These are phyloP conservation scores for Adansonia madagascariensis DNA, from an alignment of 441 rosid genomes.

Conservation along the genomic window DNA sequence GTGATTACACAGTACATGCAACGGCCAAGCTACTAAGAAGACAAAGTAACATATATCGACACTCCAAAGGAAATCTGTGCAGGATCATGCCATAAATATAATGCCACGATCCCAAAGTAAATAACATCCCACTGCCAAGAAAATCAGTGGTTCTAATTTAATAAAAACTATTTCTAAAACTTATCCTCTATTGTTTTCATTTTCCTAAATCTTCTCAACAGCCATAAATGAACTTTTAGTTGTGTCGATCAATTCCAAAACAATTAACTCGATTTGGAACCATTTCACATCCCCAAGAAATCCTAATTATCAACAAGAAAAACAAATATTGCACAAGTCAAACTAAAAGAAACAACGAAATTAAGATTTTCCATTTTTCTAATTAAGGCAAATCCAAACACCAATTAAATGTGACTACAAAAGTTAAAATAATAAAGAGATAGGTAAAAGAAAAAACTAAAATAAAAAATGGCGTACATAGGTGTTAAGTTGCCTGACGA, in stretches of 20 bases:
- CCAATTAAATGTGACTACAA: not conserved
- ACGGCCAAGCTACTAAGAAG: not conserved
- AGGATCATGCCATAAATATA: not conserved
- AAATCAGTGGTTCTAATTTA: not conserved
- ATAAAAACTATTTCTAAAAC: not conserved
- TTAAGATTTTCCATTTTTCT: not conserved
- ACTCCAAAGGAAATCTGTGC: not conserved
- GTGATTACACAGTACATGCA: not conserved
- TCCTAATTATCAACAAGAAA: not conserved
- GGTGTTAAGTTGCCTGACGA: conserved; percentile 86
- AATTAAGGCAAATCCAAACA: not conserved
- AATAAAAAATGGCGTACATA: conserved; percentile 47
- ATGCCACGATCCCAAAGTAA: not conserved
- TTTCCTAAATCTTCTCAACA: conserved; percentile 20
- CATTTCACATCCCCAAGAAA: not conserved
- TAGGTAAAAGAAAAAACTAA: not conserved
- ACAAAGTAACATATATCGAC: not conserved
- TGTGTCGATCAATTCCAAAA: not conserved
- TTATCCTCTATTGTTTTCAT: not conserved
- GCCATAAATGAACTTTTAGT: not conserved
- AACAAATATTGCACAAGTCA: conserved; percentile 2
- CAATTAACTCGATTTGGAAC: not conserved
- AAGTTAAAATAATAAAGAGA: conserved; percentile 8
- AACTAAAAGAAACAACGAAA: not conserved
- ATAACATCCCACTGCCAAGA: not conserved